These are phyloP conservation scores for Rosa persica DNA, from an alignment of 306 rosid genomes.

Conservation along the genomic window DNA sequence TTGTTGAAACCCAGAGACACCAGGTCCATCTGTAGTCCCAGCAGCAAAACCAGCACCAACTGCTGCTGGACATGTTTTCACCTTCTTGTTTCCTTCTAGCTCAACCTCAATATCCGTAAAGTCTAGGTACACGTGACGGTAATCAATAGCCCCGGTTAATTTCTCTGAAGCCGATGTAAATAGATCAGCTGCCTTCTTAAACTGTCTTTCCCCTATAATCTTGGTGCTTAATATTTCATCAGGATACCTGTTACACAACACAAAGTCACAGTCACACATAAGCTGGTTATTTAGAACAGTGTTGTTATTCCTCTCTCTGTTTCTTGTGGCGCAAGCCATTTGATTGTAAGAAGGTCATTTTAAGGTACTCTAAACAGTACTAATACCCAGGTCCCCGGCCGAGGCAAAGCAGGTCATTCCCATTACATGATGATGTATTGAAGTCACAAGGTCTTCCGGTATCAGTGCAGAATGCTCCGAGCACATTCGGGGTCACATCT, in stretches of 20 bases:
- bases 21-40: constrained; percentile 92
- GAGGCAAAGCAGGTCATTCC: constrained; percentile 64
- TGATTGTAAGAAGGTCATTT: background rate
- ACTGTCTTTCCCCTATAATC: constrained; percentile 79
- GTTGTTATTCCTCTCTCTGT: background rate
- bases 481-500: constrained; percentile 82
- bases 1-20: constrained; percentile 76
- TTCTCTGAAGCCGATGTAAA: constrained; percentile 54
- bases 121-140: constrained; percentile 63
- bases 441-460: constrained; percentile 72
- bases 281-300: background rate
- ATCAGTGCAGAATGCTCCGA: constrained; percentile 78
- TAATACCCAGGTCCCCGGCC: constrained; percentile 82
- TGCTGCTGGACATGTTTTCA: constrained; percentile 80
- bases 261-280: background rate
- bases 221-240: constrained; percentile 73
- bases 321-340: background rate
- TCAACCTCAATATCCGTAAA: constrained; percentile 64
- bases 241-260: constrained; percentile 53
- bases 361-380: background rate
- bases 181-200: constrained; percentile 50
- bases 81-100: constrained; percentile 41
- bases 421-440: constrained; percentile 72
- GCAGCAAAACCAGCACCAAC: constrained; percentile 96
- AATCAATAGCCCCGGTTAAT: constrained; percentile 56